Evolutionary conservation across 768 basidiomycete genomes (phyloP).

Genomic region (Mycena vulgaris): DNA sequence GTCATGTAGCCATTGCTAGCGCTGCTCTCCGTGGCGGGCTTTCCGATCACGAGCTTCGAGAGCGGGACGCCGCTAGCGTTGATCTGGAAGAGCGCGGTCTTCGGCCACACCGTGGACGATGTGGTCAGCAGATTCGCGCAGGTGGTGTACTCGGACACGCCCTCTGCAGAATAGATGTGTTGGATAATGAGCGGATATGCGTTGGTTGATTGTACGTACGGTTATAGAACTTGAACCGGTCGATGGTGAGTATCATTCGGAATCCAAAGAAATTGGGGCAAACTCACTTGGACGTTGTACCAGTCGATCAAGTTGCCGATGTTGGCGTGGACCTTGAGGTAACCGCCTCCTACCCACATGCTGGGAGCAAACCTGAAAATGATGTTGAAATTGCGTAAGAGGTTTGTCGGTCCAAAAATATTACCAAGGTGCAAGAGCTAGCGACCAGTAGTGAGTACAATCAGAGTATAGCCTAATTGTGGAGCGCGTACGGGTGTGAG

Average conservation of each 20-base stretch:
- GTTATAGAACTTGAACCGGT: constrained; percentile 57
- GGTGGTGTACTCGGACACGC: constrained; percentile 75
- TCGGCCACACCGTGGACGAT: constrained; percentile 64
- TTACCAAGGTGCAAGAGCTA: constrained; percentile 66
- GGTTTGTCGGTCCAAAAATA: background rate
- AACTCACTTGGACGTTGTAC: constrained; percentile 67
- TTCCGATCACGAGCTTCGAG: constrained; percentile 73
- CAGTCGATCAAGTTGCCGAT: constrained; percentile 76
- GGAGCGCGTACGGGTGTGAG: constrained; percentile 66
- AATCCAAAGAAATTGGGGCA: background rate
- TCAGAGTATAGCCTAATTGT: background rate
- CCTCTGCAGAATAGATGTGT: constrained; percentile 55
- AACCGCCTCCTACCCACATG: constrained; percentile 65
- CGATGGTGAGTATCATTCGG: constrained; percentile 1
- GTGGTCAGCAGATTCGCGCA: constrained; percentile 69
- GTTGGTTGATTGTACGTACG: no score
- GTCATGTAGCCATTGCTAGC: constrained; percentile 55
- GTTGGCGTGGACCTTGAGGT: constrained; percentile 64
- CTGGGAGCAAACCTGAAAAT: constrained; percentile 45
- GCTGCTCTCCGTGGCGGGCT: constrained; percentile 57
- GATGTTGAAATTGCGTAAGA: background rate
- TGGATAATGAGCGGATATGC: no score
- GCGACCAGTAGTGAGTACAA: background rate
- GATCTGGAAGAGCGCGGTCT: constrained; percentile 61
- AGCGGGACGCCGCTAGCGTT: constrained; percentile 60